Conservation (phyloP, 1,139 yeast genomes). For the Pichia inconspicua region DNA sequence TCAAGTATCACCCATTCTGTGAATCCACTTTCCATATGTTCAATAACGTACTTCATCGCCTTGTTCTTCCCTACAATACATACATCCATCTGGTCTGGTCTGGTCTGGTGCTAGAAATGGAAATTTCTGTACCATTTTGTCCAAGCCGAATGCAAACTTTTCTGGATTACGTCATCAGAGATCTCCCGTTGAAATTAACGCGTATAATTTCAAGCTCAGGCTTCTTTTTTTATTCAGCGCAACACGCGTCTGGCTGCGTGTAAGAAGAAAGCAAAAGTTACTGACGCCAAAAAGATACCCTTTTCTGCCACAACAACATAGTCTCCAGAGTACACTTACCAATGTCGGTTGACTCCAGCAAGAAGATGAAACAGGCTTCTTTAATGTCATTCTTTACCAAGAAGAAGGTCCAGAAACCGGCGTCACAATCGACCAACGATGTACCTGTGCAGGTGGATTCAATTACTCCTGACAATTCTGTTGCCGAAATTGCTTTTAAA, state of each 20-base stretch:
- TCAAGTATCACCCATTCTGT: conserved; percentile 93
- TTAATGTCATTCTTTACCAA: conserved; percentile 46
- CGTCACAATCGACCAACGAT: background rate
- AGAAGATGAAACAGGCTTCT: conserved; percentile 44
- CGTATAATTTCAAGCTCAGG: no score
- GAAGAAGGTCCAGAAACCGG: conserved; percentile 3
- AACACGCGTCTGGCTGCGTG: background rate
- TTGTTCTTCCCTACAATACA: background rate
- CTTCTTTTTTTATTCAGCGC: background rate
- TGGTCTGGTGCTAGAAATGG: no score
- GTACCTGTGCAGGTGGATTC: background rate
- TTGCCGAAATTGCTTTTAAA: conserved; percentile 10
- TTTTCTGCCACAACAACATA: background rate
- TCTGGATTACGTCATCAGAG: background rate
- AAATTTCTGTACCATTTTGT: background rate
- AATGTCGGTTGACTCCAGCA: background rate
- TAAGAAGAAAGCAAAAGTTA: background rate
- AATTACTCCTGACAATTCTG: conserved; percentile 15
- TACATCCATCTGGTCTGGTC: no score
- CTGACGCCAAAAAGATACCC: background rate
- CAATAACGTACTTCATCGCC: conserved; percentile 82
- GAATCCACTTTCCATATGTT: conserved; percentile 96
- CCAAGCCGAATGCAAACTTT: background rate
- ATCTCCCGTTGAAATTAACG: no score
- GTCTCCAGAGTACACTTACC: background rate